Evolutionary conservation across 805 yeast genomes (phyloP).

Genomic region (Zygotorulaspora chibaensis): DNA sequence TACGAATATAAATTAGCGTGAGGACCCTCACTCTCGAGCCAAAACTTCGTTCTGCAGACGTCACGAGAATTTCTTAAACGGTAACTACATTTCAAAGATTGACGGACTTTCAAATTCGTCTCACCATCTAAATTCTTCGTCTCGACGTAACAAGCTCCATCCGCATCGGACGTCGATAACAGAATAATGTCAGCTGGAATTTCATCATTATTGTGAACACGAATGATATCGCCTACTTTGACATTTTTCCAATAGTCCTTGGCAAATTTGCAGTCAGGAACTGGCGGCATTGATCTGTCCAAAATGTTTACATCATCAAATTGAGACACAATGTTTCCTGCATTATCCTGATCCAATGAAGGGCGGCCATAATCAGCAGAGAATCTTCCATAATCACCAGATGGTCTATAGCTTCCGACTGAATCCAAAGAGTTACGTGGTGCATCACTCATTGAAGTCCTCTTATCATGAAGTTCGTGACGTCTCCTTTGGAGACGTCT

Average conservation of each 20-base stretch:
- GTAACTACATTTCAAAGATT: constrained; percentile 61
- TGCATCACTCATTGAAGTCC: constrained; percentile 24
- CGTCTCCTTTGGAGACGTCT: constrained; percentile 35
- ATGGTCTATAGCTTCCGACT: constrained; percentile 30
- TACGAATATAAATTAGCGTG: constrained; percentile 72
- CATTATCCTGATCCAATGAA: constrained; percentile 38
- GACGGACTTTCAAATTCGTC: constrained; percentile 71
- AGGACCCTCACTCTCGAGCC: constrained; percentile 82
- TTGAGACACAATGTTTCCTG: constrained; percentile 59
- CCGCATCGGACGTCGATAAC: constrained; percentile 61
- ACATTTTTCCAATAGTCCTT: constrained; percentile 60
- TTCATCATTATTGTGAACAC: constrained; percentile 71
- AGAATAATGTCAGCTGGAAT: constrained; percentile 71
- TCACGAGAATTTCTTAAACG: constrained; percentile 47
- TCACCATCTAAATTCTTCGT: constrained; percentile 82
- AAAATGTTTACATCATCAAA: constrained; percentile 52
- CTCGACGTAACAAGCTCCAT: constrained; percentile 70
- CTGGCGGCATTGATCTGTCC: constrained; percentile 49
- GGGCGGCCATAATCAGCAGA: constrained; percentile 35
- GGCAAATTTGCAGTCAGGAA: constrained; percentile 33
- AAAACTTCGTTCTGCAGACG: constrained; percentile 49
- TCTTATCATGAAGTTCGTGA: constrained; percentile 26
- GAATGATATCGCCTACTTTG: constrained; percentile 65
- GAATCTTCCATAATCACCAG: constrained; percentile 26
- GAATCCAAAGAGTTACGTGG: constrained; percentile 41